phyloP scores from a whole-genome alignment of 169 alveolate species.

The Condylostoma magnum region DNA sequence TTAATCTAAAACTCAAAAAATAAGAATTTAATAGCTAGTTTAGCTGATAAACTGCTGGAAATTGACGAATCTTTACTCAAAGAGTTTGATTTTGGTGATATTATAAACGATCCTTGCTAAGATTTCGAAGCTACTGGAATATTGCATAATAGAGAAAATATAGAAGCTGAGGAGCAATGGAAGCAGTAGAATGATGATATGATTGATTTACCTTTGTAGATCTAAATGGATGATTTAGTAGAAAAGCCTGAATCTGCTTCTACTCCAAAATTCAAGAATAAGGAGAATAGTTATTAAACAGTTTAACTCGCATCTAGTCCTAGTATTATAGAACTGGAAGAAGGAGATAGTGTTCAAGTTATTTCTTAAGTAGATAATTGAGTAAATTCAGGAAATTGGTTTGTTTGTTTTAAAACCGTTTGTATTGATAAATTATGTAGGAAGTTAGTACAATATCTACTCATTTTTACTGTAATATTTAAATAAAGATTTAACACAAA shows the following conservation, averaged over 20 bases:
- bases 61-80: neutral
- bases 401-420: too few relatives aligned
- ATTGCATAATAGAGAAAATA: neutral
- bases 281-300: neutral
- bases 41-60: conserved; percentile 23
- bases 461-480: too few relatives aligned
- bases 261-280: neutral
- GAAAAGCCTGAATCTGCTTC: conserved; percentile 4
- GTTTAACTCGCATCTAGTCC: neutral
- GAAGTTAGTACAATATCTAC: too few relatives aligned
- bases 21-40: conserved; percentile 1
- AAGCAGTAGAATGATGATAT: neutral
- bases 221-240: neutral
- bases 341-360: conserved; percentile 9
- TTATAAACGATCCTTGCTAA: conserved; percentile 17
- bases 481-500: too few relatives aligned
- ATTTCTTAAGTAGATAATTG: conserved; percentile 23
- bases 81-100: conserved; percentile 1
- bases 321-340: neutral
- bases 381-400: too few relatives aligned
- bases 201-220: conserved; percentile 13
- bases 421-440: too few relatives aligned
- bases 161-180: neutral
- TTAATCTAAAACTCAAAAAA: conserved; percentile 15
- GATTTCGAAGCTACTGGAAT: conserved; percentile 28